Base-by-base conservation (phyloP, 1,284 basidiomycete species). In the Ceratobasidium sp. region DNA sequence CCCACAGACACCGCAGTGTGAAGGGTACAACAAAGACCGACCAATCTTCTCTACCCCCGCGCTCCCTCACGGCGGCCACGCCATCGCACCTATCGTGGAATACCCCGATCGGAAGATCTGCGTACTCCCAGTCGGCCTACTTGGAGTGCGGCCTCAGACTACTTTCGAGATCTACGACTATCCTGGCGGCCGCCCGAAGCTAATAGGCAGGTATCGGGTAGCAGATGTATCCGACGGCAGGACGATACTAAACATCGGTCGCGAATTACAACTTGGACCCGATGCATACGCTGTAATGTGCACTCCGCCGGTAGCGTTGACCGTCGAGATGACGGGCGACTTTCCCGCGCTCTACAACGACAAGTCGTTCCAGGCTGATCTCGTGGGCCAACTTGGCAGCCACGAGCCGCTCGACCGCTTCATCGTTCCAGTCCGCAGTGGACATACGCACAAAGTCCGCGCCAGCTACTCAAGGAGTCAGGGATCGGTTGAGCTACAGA, bases 91-190 rank as follows among this genome's bases (percentile, higher is more conserved):
- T n/a, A 21, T 72, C 11, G 38, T 36, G 3, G 40, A 51, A n/a
- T 11, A 46, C 18, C 48, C 16, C 40, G 30, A 36, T 23, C 23
- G 16, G 7, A 33, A 36, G 0, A 21, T 16, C 14, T 67, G 40
- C 54, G 2, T 44, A 2, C 30, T 72, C 21, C 69, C 69, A 14
- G 18, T 72, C 21, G 59, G 69, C 25, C 5, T 6, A 9, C 59
- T 72, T 23, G 69, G 69, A 16, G 59, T 72, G n/a, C 25, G 28
- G 1, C 36, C 25, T 23, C 30, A 53, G 30, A 18, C 69, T 5
- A n/a, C 9, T 9, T 72, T 72, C 48, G 48, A 62, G 21, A 54
- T 72, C 21, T 72, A 62, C 25, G 69, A 72, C 58, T 72, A 72
- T n/a, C 23, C 58, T 8, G n/a, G 30, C 3, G 33, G 56, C 25